Conservation (phyloP, 2,329 filamentous ascomycete genomes). For the Emergomyces africanus region DNA sequence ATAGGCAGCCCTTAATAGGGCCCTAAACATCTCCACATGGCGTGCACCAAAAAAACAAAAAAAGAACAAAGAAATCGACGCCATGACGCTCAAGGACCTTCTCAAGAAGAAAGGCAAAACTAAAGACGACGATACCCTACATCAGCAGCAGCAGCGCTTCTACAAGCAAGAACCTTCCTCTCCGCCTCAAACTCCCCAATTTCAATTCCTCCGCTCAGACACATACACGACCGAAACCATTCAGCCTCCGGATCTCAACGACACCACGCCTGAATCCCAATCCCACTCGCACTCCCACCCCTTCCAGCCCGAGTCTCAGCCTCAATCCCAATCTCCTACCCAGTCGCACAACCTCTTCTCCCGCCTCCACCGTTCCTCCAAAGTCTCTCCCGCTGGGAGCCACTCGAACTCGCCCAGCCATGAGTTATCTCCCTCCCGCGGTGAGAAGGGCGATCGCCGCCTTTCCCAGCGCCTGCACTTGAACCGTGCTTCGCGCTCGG, state of each 20-base stretch:
- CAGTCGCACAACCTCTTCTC: conserved; percentile 18
- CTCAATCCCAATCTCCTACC: conserved; percentile 8
- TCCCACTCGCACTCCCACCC: not conserved
- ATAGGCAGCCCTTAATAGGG: too few relatives aligned
- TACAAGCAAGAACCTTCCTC: conserved; percentile 39
- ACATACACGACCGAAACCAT: conserved; percentile 70
- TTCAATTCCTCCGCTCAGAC: conserved; percentile 76
- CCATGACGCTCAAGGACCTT: conserved; percentile 49
- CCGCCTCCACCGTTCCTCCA: conserved; percentile 20
- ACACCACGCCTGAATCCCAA: conserved; percentile 8
- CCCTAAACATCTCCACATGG: too few relatives aligned
- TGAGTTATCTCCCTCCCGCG: conserved; percentile 1
- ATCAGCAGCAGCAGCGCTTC: conserved; percentile 4
- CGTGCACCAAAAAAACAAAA: not conserved
- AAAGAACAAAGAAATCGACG: conserved; percentile 5
- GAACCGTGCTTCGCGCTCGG: conserved; percentile 35
- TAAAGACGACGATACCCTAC: conserved; percentile 11
- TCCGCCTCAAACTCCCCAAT: conserved; percentile 45
- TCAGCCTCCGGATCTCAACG: conserved; percentile 48
- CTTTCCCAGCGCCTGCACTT: conserved; percentile 63
- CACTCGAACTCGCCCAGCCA: not conserved
- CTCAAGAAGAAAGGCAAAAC: conserved; percentile 51
- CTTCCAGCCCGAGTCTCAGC: not conserved
- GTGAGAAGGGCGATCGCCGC: conserved; percentile 16
- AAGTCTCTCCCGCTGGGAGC: conserved; percentile 2